Conservation (phyloP, 805 yeast genomes). For the Ogataea trehalophila region DNA sequence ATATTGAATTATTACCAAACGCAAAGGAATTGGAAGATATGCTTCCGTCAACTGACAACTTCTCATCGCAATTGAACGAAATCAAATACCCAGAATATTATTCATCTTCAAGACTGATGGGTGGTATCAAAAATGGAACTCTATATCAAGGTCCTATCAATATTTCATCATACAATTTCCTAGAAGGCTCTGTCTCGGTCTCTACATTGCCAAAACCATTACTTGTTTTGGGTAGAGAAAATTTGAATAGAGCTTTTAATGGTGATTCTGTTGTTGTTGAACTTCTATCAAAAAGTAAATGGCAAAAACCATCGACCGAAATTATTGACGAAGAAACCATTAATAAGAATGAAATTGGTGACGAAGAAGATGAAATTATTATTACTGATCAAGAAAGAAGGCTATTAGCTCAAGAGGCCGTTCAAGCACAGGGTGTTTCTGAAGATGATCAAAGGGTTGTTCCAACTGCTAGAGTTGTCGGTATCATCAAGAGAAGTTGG, state of each 20-base stretch:
- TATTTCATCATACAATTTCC: slow-evolving; percentile 78
- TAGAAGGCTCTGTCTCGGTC: slow-evolving; percentile 79
- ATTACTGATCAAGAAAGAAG: slow-evolving; percentile 69
- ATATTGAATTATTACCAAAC: slow-evolving; percentile 65
- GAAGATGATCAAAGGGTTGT: slow-evolving; percentile 47
- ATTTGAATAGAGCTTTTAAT: slow-evolving; percentile 84
- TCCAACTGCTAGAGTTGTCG: slow-evolving; percentile 94
- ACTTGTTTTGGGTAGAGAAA: slow-evolving; percentile 74
- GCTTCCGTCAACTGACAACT: slow-evolving; percentile 53
- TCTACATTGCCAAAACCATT: slow-evolving; percentile 76
- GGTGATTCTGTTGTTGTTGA: slow-evolving; percentile 92
- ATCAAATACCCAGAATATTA: slow-evolving; percentile 72
- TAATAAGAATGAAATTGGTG: slow-evolving; percentile 57
- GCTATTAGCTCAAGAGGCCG: slow-evolving; percentile 72
- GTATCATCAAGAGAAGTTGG: slow-evolving; percentile 88
- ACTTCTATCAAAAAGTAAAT: slow-evolving; percentile 73
- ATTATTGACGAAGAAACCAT: slow-evolving; percentile 71
- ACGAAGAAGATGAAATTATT: slow-evolving; percentile 40
- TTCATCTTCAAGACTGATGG: slow-evolving; percentile 76
- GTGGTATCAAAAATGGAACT: slow-evolving; percentile 84
- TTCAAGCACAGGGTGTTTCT: slow-evolving; percentile 45
- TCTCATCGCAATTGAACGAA: slow-evolving; percentile 39
- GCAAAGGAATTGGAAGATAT: slow-evolving; percentile 72
- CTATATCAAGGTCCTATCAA: slow-evolving; percentile 80
- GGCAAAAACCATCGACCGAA: slow-evolving; percentile 82